phyloP scores from a whole-genome alignment of 208 protist species.

The Trypanosoma grayi region DNA sequence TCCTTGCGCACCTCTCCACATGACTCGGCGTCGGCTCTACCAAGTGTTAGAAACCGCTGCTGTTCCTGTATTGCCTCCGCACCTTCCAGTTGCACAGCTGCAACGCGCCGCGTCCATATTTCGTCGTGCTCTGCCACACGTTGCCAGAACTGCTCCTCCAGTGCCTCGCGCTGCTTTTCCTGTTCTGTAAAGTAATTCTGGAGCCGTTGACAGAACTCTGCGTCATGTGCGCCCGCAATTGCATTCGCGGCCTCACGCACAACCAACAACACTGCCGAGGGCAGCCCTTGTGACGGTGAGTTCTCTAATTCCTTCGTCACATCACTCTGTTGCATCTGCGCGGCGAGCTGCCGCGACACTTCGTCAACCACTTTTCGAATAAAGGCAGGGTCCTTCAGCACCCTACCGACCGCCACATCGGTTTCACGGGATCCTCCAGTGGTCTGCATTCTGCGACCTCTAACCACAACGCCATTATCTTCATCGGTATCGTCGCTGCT shows the following conservation, averaged over 20 bases:
- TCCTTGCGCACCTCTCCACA: slow-evolving; percentile 20
- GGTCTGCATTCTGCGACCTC: neutral
- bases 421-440: neutral
- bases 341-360: slow-evolving; percentile 16
- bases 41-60: slow-evolving; percentile 7
- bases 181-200: slow-evolving; percentile 8
- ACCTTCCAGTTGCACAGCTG: neutral
- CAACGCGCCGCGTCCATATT: slow-evolving; percentile 1
- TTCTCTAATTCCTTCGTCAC: neutral
- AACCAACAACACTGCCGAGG: slow-evolving; percentile 21
- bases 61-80: slow-evolving; percentile 12
- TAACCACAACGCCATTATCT: neutral
- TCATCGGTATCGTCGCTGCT: neutral
- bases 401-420: neutral
- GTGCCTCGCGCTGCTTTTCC: neutral
- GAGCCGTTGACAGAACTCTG: slow-evolving; percentile 2
- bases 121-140: slow-evolving; percentile 1
- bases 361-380: slow-evolving; percentile 6
- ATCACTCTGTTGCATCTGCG: slow-evolving; percentile 16
- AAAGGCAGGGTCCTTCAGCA: slow-evolving; percentile 14
- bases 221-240: slow-evolving; percentile 14
- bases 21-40: slow-evolving; percentile 11
- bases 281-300: neutral
- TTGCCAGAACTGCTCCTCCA: slow-evolving; percentile 7
- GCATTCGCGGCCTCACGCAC: slow-evolving; percentile 11